phyloP scores from a whole-genome alignment of 2,329 filamentous ascomycete species.

The Xylariaceae sp. region DNA sequence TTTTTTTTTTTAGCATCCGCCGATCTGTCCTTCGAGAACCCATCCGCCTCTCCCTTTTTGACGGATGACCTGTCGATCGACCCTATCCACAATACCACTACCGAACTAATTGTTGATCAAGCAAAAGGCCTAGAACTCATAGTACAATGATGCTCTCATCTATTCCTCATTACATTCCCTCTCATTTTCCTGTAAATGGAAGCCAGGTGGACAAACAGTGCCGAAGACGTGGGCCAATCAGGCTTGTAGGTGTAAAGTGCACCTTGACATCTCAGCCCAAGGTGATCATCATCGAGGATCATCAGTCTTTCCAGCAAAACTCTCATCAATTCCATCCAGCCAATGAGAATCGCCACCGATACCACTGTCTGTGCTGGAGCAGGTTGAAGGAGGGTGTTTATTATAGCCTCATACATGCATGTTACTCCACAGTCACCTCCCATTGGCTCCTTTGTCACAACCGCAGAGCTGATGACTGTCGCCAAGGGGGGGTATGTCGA shows the following conservation, averaged over 20 bases:
- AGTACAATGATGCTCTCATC: too few species aligned
- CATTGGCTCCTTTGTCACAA: constrained; percentile 16
- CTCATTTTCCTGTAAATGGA: too few species aligned
- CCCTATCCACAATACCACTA: too few species aligned
- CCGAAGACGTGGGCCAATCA: constrained; percentile 12
- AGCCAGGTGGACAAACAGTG: too few species aligned
- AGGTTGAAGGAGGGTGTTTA: constrained; percentile 7
- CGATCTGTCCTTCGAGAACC: constrained; percentile 10
- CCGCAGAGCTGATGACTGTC: constrained; percentile 15
- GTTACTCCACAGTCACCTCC: neutral
- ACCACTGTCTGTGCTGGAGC: constrained; percentile 10
- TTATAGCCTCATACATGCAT: constrained; percentile 5
- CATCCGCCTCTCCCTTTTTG: constrained; percentile 3
- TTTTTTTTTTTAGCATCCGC: constrained; percentile 4
- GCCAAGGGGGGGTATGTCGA: constrained; percentile 3
- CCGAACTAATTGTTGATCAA: too few species aligned
- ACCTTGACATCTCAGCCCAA: constrained; percentile 7
- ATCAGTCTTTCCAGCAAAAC: constrained; percentile 8
- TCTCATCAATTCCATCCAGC: constrained; percentile 5
- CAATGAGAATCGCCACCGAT: constrained; percentile 5
- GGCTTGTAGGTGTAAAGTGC: constrained; percentile 2
- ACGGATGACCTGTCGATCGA: too few species aligned
- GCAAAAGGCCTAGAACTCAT: too few species aligned
- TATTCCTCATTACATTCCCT: too few species aligned
- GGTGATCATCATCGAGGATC: constrained; percentile 13